phyloP scores from a whole-genome alignment of 2,329 filamentous ascomycete genomes.

The Fusarium mangiferae region DNA sequence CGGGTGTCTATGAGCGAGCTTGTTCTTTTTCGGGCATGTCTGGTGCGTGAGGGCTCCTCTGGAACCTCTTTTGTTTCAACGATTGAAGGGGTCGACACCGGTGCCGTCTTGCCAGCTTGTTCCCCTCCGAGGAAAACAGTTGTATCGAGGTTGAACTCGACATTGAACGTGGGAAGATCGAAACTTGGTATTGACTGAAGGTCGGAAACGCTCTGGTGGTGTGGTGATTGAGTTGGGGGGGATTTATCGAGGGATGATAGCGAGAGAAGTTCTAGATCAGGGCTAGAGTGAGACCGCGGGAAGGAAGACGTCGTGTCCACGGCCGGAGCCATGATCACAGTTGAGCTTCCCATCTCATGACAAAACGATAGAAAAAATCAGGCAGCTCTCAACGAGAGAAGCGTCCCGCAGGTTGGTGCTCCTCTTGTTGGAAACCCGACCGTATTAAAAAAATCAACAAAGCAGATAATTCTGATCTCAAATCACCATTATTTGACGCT shows the following conservation, averaged over 20 bases:
- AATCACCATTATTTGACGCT: conserved; percentile 43
- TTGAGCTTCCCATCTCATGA: conserved; percentile 52
- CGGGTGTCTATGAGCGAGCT: conserved; percentile 60
- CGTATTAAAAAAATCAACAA: conserved; percentile 39
- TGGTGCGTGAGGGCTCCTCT: conserved; percentile 28
- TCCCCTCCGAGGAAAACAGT: conserved; percentile 53
- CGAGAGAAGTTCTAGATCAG: conserved; percentile 44
- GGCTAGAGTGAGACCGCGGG: conserved; percentile 50
- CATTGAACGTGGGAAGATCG: conserved; percentile 64
- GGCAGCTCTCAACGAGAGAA: conserved; percentile 33
- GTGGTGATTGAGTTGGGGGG: conserved; percentile 33
- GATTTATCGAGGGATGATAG: conserved; percentile 44
- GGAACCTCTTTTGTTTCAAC: conserved; percentile 38
- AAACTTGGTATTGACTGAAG: conserved; percentile 47
- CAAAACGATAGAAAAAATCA: conserved; percentile 26
- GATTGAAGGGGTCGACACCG: conserved; percentile 27
- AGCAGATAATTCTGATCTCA: conserved; percentile 29
- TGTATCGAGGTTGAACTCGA: conserved; percentile 60
- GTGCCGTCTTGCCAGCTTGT: conserved; percentile 22
- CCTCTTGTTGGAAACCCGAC: conserved; percentile 35
- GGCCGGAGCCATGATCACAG: conserved; percentile 54
- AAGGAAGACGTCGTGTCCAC: conserved; percentile 47
- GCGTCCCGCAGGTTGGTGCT: conserved; percentile 31
- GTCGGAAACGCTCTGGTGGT: conserved; percentile 31
- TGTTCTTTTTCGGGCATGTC: conserved; percentile 50